Percentiles rank a stretch among this genome's conserved stretches.
phyloP scores from a whole-genome alignment of 305 asterid species.

The Fraxinus paxiana region DNA sequence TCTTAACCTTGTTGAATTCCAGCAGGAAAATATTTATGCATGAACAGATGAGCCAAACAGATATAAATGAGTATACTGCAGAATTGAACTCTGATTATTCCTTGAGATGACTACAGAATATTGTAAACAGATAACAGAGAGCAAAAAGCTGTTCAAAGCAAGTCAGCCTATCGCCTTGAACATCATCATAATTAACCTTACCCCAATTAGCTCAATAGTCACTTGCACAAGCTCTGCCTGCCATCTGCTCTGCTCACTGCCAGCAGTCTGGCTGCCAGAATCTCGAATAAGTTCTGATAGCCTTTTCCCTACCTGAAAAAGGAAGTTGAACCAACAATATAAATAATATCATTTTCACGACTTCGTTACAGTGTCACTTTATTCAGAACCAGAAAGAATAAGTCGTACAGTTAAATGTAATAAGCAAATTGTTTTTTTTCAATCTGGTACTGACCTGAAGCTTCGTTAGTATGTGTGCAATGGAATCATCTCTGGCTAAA shows the following conservation, averaged over 20 bases:
- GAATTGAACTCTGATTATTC: background rate
- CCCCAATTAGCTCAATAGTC: slow-evolving; percentile 91
- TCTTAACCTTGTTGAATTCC: background rate
- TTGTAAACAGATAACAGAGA: background rate
- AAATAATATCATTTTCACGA: slow-evolving; percentile 3
- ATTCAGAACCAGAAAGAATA: background rate
- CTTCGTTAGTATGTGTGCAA: slow-evolving; percentile 91
- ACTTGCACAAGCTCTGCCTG: slow-evolving; percentile 90
- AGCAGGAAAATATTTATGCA: background rate
- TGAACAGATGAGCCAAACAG: background rate
- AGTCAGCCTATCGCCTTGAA: background rate
- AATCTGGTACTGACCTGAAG: slow-evolving; percentile 64
- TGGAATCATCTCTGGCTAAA: slow-evolving; percentile 94
- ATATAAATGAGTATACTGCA: background rate
- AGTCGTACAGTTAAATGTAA: background rate
- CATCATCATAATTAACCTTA: slow-evolving; percentile 31
- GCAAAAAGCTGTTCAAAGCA: background rate
- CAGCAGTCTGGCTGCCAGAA: slow-evolving; percentile 77
- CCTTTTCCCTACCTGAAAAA: slow-evolving; percentile 77
- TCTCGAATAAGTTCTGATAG: slow-evolving; percentile 96
- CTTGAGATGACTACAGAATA: background rate
- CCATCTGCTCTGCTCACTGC: slow-evolving; percentile 92
- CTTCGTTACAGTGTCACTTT: background rate
- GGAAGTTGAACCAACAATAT: slow-evolving; percentile 13
- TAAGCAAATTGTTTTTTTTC: background rate